These are phyloP conservation scores for Theobroma grandiflorum DNA, from an alignment of 441 rosid genomes.

Conservation along the genomic window DNA sequence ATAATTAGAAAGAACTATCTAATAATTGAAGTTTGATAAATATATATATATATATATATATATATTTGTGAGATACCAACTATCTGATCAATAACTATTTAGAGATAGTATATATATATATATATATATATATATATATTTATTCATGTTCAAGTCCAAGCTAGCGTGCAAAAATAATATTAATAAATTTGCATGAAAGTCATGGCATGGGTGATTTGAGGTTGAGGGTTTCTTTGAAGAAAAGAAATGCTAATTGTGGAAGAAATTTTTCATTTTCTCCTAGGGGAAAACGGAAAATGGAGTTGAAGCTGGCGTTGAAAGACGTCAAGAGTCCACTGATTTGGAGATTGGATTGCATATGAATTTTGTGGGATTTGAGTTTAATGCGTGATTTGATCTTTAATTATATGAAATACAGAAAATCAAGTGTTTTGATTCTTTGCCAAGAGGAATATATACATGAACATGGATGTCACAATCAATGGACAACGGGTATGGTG, in stretches of 20 bases:
- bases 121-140: too few species aligned
- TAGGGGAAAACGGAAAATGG: neutral
- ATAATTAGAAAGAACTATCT: neutral
- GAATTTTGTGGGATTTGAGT: neutral
- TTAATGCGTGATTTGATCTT: neutral
- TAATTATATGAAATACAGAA: neutral
- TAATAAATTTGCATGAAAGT: neutral
- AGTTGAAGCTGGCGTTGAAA: neutral
- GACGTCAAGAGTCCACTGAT: neutral
- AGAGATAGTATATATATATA: too few species aligned
- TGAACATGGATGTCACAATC: too few species aligned
- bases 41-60: neutral
- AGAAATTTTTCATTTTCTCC: too few species aligned
- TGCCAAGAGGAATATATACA: neutral
- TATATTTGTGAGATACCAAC: too few species aligned
- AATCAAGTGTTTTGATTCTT: neutral
- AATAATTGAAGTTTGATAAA: neutral
- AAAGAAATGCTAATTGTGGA: too few species aligned
- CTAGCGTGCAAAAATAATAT: neutral
- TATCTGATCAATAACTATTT: too few species aligned
- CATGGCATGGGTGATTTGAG: neutral
- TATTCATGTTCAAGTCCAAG: neutral
- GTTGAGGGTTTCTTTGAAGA: neutral
- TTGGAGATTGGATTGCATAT: neutral
- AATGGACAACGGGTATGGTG: too few species aligned